Conservation (phyloP, 2,329 filamentous ascomycete genomes). For the Colletotrichum sansevieriae region DNA sequence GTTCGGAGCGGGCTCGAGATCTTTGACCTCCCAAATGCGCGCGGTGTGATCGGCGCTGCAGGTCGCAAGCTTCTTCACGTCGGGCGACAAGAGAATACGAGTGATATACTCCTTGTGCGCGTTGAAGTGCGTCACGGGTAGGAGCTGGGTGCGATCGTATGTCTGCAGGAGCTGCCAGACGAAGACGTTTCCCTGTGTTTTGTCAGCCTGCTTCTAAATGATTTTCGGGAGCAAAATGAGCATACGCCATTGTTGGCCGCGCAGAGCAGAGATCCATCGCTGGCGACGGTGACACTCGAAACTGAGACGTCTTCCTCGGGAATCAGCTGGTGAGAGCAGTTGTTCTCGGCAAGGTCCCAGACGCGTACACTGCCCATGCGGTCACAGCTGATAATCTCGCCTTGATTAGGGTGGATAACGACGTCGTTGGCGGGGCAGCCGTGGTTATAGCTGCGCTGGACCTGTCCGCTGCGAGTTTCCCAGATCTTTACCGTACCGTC, state of each 20-base stretch:
- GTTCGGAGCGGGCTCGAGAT: constrained; percentile 67
- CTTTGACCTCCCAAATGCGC: constrained; percentile 92
- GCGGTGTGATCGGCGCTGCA: constrained; percentile 94
- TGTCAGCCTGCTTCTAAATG: constrained; percentile 8
- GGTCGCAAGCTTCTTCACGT: constrained; percentile 93
- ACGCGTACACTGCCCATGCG: constrained; percentile 91
- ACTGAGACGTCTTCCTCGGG: constrained; percentile 96
- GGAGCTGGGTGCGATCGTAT: constrained; percentile 83
- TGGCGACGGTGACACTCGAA: constrained; percentile 94
- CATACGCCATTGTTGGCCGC: constrained; percentile 90
- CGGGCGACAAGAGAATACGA: constrained; percentile 89
- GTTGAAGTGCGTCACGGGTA: constrained; percentile 89
- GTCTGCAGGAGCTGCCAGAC: constrained; percentile 94
- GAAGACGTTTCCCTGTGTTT: constrained; percentile 88
- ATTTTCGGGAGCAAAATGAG: neutral
- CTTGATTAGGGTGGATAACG: constrained; percentile 99
- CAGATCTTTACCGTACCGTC: constrained; percentile 98
- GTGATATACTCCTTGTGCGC: constrained; percentile 95
- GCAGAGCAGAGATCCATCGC: constrained; percentile 91
- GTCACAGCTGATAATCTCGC: constrained; percentile 97
- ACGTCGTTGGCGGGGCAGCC: constrained; percentile 94
- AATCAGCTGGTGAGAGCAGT: constrained; percentile 94
- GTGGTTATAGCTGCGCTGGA: constrained; percentile 95
- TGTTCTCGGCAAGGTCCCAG: constrained; percentile 97
- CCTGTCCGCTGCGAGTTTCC: constrained; percentile 87